A percentile compares a stretch with the other conserved stretches of the same genome.
These are phyloP conservation scores for Aspergillus olivimuriae DNA, from an alignment of 495 filamentous ascomycete species.

Conservation along the genomic window DNA sequence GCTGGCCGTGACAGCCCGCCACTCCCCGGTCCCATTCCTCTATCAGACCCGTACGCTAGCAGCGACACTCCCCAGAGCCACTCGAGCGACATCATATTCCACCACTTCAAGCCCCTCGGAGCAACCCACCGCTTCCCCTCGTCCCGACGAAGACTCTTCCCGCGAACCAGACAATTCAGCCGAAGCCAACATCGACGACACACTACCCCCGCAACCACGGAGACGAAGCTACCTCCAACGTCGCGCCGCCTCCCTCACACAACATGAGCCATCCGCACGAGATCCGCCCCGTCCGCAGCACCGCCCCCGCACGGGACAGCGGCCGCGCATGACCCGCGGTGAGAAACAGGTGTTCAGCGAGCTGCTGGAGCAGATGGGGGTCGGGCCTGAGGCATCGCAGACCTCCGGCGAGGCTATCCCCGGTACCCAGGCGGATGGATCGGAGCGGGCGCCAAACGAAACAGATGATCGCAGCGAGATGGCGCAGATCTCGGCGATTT, in stretches of 20 bases:
- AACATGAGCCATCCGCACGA: neutral
- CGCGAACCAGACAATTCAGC: constrained; percentile 4
- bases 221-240: constrained; percentile 23
- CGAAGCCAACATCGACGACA: neutral
- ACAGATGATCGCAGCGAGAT: constrained; percentile 15
- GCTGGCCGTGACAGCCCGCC: constrained; percentile 16
- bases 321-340: constrained; percentile 15
- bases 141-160: constrained; percentile 1
- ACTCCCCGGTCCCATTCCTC: constrained; percentile 52
- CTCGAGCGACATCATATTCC: constrained; percentile 11
- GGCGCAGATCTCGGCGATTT: constrained; percentile 22
- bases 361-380: constrained; percentile 19
- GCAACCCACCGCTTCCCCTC: neutral
- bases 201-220: neutral
- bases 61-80: constrained; percentile 2
- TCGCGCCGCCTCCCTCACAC: constrained; percentile 15
- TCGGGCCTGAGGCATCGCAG: too few relatives aligned
- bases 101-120: neutral
- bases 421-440: neutral
- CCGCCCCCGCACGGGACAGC: constrained; percentile 12
- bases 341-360: constrained; percentile 25
- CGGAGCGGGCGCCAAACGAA: neutral
- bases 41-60: constrained; percentile 64
- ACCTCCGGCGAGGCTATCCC: constrained; percentile 1
- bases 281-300: neutral